Percentiles rank a stretch among this genome's conserved stretches.
These are phyloP conservation scores for Penicillium griseofulvum DNA, from an alignment of 2,329 filamentous ascomycete genomes.

Conservation along the genomic window DNA sequence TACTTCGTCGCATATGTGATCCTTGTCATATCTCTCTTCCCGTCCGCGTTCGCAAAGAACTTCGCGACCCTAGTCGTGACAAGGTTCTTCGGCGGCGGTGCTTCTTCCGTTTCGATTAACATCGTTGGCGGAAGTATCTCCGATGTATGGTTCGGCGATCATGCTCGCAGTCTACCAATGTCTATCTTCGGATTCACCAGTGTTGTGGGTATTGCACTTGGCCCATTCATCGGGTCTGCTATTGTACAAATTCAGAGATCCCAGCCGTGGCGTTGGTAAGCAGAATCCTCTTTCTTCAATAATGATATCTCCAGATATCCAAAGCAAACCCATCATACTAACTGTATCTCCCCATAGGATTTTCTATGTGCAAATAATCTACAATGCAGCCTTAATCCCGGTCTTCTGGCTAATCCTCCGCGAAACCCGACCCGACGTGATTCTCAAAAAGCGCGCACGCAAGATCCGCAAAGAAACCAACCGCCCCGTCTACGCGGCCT, in stretches of 20 bases:
- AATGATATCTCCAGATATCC: too few relatives aligned
- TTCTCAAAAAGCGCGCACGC: constrained; percentile 39
- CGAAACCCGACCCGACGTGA: constrained; percentile 45
- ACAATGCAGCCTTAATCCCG: constrained; percentile 43
- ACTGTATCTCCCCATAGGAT: constrained; percentile 33
- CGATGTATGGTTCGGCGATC: constrained; percentile 39
- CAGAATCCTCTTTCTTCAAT: not conserved
- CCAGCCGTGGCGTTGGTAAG: constrained; percentile 43
- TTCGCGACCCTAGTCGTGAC: constrained; percentile 47
- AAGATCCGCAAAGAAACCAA: constrained; percentile 41
- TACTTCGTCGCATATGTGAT: constrained; percentile 45
- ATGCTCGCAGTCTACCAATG: constrained; percentile 43
- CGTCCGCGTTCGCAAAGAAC: constrained; percentile 45
- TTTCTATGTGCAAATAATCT: constrained; percentile 47
- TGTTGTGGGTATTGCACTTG: constrained; percentile 45
- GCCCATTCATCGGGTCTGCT: constrained; percentile 45
- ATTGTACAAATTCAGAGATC: constrained; percentile 38
- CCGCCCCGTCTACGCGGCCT: constrained; percentile 26
- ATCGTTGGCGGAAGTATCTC: constrained; percentile 38
- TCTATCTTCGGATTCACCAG: constrained; percentile 46
- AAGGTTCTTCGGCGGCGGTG: constrained; percentile 46
- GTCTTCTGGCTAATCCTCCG: constrained; percentile 42
- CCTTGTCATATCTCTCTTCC: constrained; percentile 44
- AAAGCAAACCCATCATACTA: not conserved
- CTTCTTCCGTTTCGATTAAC: constrained; percentile 45